Percentiles rank a stretch among this genome's conserved stretches.
These are phyloP conservation scores for Cystobasidium tubakii DNA, from an alignment of 768 basidiomycete species.

Conservation along the genomic window DNA sequence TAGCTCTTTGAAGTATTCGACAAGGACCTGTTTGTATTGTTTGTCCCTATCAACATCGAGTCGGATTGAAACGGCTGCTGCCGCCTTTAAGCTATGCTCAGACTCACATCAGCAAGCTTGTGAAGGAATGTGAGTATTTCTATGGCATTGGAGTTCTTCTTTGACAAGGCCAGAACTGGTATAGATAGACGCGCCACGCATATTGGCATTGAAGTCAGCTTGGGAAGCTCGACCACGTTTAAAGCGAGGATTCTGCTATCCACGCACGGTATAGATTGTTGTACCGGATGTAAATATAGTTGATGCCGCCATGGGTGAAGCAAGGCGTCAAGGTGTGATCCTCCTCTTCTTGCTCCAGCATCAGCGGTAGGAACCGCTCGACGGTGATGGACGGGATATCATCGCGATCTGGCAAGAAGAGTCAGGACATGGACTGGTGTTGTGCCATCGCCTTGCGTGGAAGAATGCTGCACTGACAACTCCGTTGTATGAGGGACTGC, in stretches of 20 bases:
- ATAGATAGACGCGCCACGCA: conserved; percentile 3
- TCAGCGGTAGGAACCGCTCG: conserved; percentile 84
- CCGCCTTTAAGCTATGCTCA: background rate
- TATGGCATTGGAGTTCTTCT: conserved; percentile 89
- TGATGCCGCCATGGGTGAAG: conserved; percentile 88
- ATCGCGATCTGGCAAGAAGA: conserved; percentile 62
- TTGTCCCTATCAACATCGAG: background rate
- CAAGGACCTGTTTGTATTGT: conserved; percentile 60
- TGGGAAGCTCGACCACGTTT: background rate
- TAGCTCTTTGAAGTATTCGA: conserved; percentile 99
- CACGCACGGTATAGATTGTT: conserved; percentile 89
- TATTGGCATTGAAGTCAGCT: background rate
- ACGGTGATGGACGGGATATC: conserved; percentile 84
- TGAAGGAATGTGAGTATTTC: conserved; percentile 96
- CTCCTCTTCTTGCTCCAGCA: conserved; percentile 95
- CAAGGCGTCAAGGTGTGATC: conserved; percentile 93
- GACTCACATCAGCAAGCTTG: conserved; percentile 60
- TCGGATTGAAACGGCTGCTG: background rate
- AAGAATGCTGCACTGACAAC: conserved; percentile 52
- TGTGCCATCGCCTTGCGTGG: background rate
- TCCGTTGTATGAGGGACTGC: conserved; percentile 81
- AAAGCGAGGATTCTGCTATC: background rate
- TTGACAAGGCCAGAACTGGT: conserved; percentile 86
- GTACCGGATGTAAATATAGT: conserved; percentile 97
- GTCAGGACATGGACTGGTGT: background rate